A percentile compares a stretch with the other conserved stretches of the same genome.
Evolutionary conservation across 345 rosid species (phyloP).

Genomic region (Euphorbia tirucalli): DNA sequence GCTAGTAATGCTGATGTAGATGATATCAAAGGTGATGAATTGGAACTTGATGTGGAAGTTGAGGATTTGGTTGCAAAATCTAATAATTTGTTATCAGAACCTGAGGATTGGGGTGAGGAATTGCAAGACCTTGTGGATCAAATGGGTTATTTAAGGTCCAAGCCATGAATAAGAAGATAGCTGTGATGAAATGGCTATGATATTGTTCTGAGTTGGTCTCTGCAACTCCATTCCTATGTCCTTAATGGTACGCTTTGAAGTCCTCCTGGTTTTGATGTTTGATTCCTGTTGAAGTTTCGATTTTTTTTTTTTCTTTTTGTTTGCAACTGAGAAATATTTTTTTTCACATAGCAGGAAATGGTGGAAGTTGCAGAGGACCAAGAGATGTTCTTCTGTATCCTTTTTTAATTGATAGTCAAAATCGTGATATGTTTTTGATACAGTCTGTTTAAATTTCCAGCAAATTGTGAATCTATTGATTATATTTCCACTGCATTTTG

Average conservation of each 20-base stretch:
- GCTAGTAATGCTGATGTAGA: slow-evolving; percentile 36
- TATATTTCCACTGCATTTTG: slow-evolving; percentile 16
- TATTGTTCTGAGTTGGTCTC: slow-evolving; percentile 29
- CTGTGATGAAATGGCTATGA: too few relatives aligned
- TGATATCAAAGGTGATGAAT: slow-evolving; percentile 23
- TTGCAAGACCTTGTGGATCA: slow-evolving; percentile 65
- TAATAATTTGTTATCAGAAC: slow-evolving; percentile 43
- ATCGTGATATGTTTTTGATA: not conserved
- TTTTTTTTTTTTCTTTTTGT: not conserved
- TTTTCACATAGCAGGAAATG: slow-evolving; percentile 34
- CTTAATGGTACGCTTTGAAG: slow-evolving; percentile 23
- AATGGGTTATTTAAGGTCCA: slow-evolving; percentile 56
- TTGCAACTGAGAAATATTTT: slow-evolving; percentile 11
- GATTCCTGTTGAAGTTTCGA: too few relatives aligned
- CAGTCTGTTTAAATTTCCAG: not conserved
- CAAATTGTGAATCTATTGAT: slow-evolving; percentile 6
- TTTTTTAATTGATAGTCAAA: not conserved
- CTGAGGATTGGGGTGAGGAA: slow-evolving; percentile 55
- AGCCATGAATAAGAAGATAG: slow-evolving; percentile 42
- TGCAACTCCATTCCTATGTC: slow-evolving; percentile 31
- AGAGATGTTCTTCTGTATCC: slow-evolving; percentile 38
- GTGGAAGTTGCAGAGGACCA: slow-evolving; percentile 38
- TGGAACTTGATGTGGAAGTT: slow-evolving; percentile 44
- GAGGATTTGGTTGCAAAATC: slow-evolving; percentile 51
- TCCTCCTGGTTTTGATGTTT: not conserved